phyloP scores from a whole-genome alignment of 345 rosid genomes.

The Brassica carinata region DNA sequence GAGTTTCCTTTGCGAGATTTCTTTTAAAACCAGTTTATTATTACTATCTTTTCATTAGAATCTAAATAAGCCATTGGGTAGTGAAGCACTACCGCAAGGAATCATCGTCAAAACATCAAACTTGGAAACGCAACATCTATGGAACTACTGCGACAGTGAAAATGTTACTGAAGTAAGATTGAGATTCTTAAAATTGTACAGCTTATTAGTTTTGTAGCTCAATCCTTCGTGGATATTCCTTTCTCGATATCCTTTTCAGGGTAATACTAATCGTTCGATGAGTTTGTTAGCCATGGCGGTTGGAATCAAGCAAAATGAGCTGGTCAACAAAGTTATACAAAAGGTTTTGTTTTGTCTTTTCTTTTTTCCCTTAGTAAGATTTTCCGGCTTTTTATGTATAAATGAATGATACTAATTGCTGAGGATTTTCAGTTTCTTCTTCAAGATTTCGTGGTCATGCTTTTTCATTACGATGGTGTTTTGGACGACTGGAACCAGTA shows the following conservation, averaged over 20 bases:
- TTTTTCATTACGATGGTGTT: slow-evolving; percentile 88
- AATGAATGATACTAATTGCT: neutral
- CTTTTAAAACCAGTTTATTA: neutral
- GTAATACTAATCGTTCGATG: slow-evolving; percentile 36
- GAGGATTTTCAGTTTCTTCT: slow-evolving; percentile 56
- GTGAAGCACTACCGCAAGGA: slow-evolving; percentile 69
- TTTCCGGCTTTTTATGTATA: neutral
- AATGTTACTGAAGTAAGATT: slow-evolving; percentile 32
- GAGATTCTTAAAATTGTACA: neutral
- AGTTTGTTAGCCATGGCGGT: slow-evolving; percentile 71
- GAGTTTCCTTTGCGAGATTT: neutral
- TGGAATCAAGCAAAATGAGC: slow-evolving; percentile 71
- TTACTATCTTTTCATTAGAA: slow-evolving; percentile 36
- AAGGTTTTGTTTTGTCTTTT: slow-evolving; percentile 49
- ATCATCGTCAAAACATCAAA: slow-evolving; percentile 60
- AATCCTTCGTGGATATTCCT: neutral
- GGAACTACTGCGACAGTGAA: slow-evolving; percentile 43
- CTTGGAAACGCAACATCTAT: slow-evolving; percentile 61
- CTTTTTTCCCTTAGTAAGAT: neutral
- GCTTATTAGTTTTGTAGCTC: neutral
- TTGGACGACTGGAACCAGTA: slow-evolving; percentile 75
- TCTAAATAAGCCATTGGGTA: slow-evolving; percentile 54
- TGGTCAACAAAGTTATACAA: slow-evolving; percentile 65
- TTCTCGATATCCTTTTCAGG: slow-evolving; percentile 42
- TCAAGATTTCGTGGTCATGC: slow-evolving; percentile 66